Conservation (phyloP, 805 yeast species). For the Ascoidea asiatica region DNA sequence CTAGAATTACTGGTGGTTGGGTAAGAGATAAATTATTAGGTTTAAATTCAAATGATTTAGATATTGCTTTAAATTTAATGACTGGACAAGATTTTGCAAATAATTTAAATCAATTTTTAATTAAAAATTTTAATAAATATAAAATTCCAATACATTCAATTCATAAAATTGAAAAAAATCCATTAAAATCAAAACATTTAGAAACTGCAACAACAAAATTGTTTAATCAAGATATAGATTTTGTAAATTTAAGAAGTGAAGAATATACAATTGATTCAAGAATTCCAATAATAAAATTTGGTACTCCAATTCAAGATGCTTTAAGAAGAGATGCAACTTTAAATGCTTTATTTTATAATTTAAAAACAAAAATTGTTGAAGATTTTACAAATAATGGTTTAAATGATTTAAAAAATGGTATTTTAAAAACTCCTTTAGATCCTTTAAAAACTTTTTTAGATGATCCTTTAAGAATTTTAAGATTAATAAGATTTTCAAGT, state of each 20-base stretch:
- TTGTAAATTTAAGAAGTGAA: constrained; percentile 84
- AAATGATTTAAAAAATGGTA: constrained; percentile 52
- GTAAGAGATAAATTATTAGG: constrained; percentile 90
- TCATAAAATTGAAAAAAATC: constrained; percentile 82
- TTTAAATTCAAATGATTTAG: constrained; percentile 70
- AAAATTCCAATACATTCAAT: constrained; percentile 27
- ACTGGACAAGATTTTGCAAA: constrained; percentile 82
- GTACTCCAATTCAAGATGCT: constrained; percentile 90
- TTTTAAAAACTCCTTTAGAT: constrained; percentile 77
- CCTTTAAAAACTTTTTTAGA: constrained; percentile 81
- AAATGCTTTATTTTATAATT: constrained; percentile 83
- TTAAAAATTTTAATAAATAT: constrained; percentile 18
- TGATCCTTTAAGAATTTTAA: constrained; percentile 82
- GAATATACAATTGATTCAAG: constrained; percentile 67
- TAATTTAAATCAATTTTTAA: constrained; percentile 38
- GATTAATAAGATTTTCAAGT: constrained; percentile 78
- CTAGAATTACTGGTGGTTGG: constrained; percentile 96
- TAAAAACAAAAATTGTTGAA: constrained; percentile 55
- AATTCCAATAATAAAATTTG: constrained; percentile 73
- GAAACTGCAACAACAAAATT: constrained; percentile 92
- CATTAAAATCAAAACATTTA: constrained; percentile 89
- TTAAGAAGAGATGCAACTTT: constrained; percentile 89
- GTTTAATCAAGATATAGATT: constrained; percentile 78
- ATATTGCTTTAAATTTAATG: constrained; percentile 74
- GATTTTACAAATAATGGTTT: constrained; percentile 76